Conservation (phyloP, 768 basidiomycete species). For the Tremella fuciformis region DNA sequence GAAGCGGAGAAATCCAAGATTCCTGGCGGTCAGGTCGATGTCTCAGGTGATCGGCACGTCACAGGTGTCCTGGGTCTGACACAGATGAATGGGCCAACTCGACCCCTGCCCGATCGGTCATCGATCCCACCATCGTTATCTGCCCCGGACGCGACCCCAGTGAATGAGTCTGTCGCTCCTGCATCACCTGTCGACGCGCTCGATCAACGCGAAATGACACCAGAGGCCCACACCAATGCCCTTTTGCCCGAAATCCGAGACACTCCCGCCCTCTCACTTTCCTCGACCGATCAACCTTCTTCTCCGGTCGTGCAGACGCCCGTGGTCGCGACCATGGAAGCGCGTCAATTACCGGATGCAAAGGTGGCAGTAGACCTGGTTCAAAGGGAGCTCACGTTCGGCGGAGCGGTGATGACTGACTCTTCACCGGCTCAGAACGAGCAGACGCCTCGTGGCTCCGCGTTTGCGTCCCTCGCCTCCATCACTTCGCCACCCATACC, state of each 20-base stretch:
- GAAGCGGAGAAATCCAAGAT: too few species aligned
- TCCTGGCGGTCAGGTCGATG: too few species aligned
- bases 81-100: neutral
- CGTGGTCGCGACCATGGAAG: neutral
- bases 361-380: too few species aligned
- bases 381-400: slow-evolving; percentile 2
- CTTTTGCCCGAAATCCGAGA: neutral
- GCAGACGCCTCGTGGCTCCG: slow-evolving; percentile 7
- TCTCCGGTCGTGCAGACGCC: slow-evolving; percentile 1
- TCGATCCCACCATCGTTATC: neutral
- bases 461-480: neutral
- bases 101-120: neutral
- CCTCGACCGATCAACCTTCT: slow-evolving; percentile 4
- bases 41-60: too few species aligned
- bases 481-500: neutral
- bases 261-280: slow-evolving; percentile 1
- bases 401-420: neutral
- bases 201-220: neutral
- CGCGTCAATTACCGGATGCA: too few species aligned
- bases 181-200: neutral
- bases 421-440: neutral
- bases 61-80: slow-evolving; percentile 3
- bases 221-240: neutral
- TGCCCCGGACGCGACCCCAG: neutral
- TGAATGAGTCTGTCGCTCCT: neutral